A percentile compares a stretch with the other conserved stretches of the same genome.
Evolutionary conservation across 495 filamentous ascomycete genomes (phyloP).

Genomic region (Chaetomidium leptoderma): DNA sequence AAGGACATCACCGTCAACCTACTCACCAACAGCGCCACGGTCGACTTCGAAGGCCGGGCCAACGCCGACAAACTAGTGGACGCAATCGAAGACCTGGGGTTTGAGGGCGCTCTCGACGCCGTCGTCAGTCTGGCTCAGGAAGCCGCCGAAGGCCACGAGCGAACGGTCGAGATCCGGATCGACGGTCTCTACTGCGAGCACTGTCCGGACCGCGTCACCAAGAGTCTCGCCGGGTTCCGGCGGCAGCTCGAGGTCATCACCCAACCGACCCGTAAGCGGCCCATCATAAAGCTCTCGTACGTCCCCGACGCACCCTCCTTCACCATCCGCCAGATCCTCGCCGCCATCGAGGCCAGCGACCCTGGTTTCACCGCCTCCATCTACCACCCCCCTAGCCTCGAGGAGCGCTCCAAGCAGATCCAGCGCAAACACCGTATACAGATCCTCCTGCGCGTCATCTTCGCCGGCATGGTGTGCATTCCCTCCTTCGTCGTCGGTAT

Average conservation of each 20-base stretch:
- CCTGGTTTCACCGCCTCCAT: slow-evolving; percentile 61
- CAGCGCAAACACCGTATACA: slow-evolving; percentile 58
- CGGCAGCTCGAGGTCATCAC: slow-evolving; percentile 46
- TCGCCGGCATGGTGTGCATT: slow-evolving; percentile 71
- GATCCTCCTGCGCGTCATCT: slow-evolving; percentile 59
- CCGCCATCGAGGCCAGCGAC: slow-evolving; percentile 60
- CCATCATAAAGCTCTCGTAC: slow-evolving; percentile 70
- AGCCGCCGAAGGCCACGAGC: slow-evolving; percentile 30
- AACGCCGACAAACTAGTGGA: slow-evolving; percentile 56
- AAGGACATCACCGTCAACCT: slow-evolving; percentile 63
- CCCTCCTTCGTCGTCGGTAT: slow-evolving; percentile 89
- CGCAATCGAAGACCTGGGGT: slow-evolving; percentile 77
- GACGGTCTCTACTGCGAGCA: slow-evolving; percentile 86
- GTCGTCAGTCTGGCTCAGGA: slow-evolving; percentile 33
- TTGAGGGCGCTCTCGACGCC: slow-evolving; percentile 60
- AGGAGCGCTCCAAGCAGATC: slow-evolving; percentile 74
- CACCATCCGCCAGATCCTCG: slow-evolving; percentile 72
- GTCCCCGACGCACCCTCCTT: slow-evolving; percentile 61
- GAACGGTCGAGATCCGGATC: slow-evolving; percentile 63
- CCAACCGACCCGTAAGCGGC: slow-evolving; percentile 44
- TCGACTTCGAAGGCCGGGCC: slow-evolving; percentile 55
- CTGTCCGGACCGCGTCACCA: slow-evolving; percentile 63
- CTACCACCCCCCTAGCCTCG: slow-evolving; percentile 77
- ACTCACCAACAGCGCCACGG: slow-evolving; percentile 64
- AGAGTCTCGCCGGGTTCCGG: slow-evolving; percentile 37